Evolutionary conservation across 805 yeast species (phyloP), one percentile per base, ranked within the genome.

Genomic region (Maudiozyma barnettii): DNA sequence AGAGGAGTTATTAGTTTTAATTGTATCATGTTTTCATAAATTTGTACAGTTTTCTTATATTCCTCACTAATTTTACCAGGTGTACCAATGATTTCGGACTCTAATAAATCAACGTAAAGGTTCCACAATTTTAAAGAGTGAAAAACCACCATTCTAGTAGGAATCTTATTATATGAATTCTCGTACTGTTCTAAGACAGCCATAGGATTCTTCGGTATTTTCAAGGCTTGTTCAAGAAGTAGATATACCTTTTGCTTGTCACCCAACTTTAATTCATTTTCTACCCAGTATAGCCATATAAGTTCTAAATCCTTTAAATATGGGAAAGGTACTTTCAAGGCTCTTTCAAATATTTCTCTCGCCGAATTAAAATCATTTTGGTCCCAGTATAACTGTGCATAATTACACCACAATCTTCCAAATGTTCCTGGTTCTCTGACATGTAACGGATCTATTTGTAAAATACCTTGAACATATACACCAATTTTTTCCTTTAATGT

Each of bases 201-300:
- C 31, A 64, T 60, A 1, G 71, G 62, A 14, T 51, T 49, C 40
- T 64, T 61, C 0, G 78, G 73, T 2, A 71, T 66, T 12, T 53
- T 52, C 4, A 77, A 63, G 1, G 79, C 78, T 10, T 55, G 60
- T 39, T 67, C 65, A 50, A 76, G 54, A 13, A 77, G 66, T 36
- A 58, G 62, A 23, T 68, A 56, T 3, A 76, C 77, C 18, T 61
- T 63, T 1, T 72, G 75, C 19, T 78, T 61, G 45, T 79, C 71
- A 16, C 67, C 64, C 29, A 82, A 55, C 48, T 80, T 81, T 29
- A 84, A 56, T 49, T 82, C 83, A 64, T 78, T 66, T 48, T 84
- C 84, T 5, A 83, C 71, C 96, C 96, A 90, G 16, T 73, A 74
- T n/a, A 77, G 67, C 76, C 88, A 85, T 6, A 90, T 62, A 2